Evolutionary conservation across 108 stramenopile species (phyloP), one percentile per base, ranked within the genome.

Genomic region (Craspedostauros australis): DNA sequence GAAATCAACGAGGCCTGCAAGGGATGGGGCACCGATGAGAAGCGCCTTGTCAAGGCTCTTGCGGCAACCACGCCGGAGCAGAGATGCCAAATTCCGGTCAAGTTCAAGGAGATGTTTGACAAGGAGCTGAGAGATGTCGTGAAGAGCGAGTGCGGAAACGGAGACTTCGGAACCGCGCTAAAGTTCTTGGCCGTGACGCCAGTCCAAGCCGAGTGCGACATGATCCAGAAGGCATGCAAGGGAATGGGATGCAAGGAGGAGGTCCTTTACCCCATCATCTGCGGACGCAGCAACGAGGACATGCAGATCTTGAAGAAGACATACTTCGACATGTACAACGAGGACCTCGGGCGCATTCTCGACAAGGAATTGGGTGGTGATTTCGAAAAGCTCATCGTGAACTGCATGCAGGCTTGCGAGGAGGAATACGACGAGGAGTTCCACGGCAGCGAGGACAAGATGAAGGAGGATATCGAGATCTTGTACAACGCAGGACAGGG

Each of bases 251-350:
- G 75, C 3, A 66, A 73, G 38, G 77, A 75, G 29, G 48, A 52
- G 2, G 28, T 79, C 24, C 41, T 79, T 2, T 76, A 59, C 44
- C 51, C 71, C n/a, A 66, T 83, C 20, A 49, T 79, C 39, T 73
- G 77, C 47, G 77, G 77, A 9, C 51, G 82, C 8, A 58, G 61
- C 57, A 83, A 83, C 50, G 57, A 57, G 44, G 82, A 83, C 45
- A 71, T 83, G 11, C 59, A 76, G 12, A 12, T 79, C n/a, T 41
- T 83, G 25, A 83, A 83, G 60, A 83, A 83, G 68, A 66, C 59
- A 8, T 83, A 64, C 44, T 83, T 67, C 59, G 59, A 67, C 41
- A 40, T 69, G 16, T 75, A 83, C 61, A 57, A 66, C 34, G 58
- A 76, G 37, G 82, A 83, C 74, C 64, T 83, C 15, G 37, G 57